phyloP scores from a whole-genome alignment of 345 rosid genomes.

The Bruguiera parviflora region DNA sequence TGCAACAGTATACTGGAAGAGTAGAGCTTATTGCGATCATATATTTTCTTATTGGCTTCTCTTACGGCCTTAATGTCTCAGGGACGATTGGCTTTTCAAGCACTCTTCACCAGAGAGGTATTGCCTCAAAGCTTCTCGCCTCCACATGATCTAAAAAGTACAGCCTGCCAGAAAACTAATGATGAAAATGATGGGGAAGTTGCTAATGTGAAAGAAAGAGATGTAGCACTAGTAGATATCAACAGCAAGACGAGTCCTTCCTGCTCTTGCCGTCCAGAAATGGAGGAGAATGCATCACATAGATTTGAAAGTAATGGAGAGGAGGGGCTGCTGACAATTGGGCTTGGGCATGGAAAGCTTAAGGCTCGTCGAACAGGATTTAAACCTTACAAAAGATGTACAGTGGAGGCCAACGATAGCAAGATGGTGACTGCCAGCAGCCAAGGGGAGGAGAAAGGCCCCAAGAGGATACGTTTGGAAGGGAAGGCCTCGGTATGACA shows the following conservation, averaged over 20 bases:
- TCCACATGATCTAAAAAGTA: constrained; percentile 34
- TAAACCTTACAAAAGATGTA: constrained; percentile 91
- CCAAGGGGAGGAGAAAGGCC: constrained; percentile 67
- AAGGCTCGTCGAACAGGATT: constrained; percentile 72
- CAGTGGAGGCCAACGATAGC: constrained; percentile 71
- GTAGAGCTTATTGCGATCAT: background rate
- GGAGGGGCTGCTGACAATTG: constrained; percentile 45
- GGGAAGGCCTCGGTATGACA: constrained; percentile 55
- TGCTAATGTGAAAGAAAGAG: constrained; percentile 27
- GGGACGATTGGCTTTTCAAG: constrained; percentile 94
- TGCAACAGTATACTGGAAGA: background rate
- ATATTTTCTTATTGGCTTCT: background rate
- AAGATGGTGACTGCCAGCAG: constrained; percentile 32
- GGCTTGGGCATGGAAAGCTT: constrained; percentile 52
- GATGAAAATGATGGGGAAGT: constrained; percentile 35
- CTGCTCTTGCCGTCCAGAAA: constrained; percentile 32
- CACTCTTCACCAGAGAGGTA: constrained; percentile 74
- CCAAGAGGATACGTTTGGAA: constrained; percentile 85
- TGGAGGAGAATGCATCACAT: constrained; percentile 28
- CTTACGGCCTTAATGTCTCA: constrained; percentile 21
- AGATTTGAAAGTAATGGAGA: constrained; percentile 28
- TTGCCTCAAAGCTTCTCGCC: constrained; percentile 93
- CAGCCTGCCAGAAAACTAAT: constrained; percentile 18
- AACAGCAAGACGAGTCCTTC: constrained; percentile 29
- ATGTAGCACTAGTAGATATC: constrained; percentile 46